Evolutionary conservation across 2,329 filamentous ascomycete genomes (phyloP), one percentile per base, ranked within the genome.

Genomic region (Plenodomus tracheiphilus): DNA sequence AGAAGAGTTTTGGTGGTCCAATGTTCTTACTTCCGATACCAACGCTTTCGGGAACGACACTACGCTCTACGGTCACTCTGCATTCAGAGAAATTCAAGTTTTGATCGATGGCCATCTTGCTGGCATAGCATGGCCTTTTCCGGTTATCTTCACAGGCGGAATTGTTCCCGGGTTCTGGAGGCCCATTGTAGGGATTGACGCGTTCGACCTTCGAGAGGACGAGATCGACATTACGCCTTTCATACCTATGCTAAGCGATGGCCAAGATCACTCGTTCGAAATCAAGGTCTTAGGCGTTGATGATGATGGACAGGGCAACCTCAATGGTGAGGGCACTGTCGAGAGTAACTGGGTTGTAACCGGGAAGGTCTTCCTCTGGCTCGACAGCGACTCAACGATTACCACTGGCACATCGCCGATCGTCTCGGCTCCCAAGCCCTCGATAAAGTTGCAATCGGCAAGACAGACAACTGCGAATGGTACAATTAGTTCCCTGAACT

Each of bases 1-100:
- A 15, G 90, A 94, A 73, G 90, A 95, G 68, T 93, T 93, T 63
- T 95, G 90, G 89, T 94, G 88, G 85, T 82, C 80, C 48, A 93
- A 93, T 63, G 85, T 91, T 1, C 81, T 87, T 2, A 79, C 85
- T 37, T 82, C 81, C 9, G 81, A 85, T 54, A 77, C 77, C 3
- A 55, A 79, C 30, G 79, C 81, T 3, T 93, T 92, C 64, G 75
- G 79, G 4, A 69, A 72, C 1, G 79, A 80, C 3, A 84, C 82
- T 11, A 72, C 74, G 1, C 76, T 91, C 0, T 82, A 83, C 19
- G 89, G 88, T 0, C 84, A 83, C 59, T 86, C 86, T 4, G 84
- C 88, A 1, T 93, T 89, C 68, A 84, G 90, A 18, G 90, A 95
- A 73, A 79, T 94, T 1, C 88, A 92, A 59, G 75, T 94, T 1